Conservation (phyloP, 2,329 filamentous ascomycete species). For the Setomelanomma holmii region DNA sequence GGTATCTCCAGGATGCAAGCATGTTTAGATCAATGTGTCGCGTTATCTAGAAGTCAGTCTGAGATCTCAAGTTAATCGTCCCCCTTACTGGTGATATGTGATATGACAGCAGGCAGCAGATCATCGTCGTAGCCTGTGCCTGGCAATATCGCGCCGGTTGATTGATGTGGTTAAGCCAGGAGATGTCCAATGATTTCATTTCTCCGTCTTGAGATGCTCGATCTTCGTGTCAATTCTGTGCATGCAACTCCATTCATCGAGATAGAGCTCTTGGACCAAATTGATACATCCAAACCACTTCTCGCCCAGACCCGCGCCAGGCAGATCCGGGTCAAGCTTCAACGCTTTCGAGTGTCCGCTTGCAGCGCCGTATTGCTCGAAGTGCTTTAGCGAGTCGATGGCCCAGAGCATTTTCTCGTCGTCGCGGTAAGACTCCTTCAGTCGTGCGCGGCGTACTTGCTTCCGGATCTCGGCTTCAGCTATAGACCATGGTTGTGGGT, state of each 20-base stretch:
- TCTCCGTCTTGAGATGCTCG: conserved; percentile 15
- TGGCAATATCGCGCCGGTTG: no score
- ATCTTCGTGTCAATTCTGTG: conserved; percentile 39
- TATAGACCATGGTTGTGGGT: conserved; percentile 17
- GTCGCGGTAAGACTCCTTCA: conserved; percentile 28
- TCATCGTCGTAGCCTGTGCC: no score
- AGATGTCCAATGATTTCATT: no score
- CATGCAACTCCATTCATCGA: conserved; percentile 45
- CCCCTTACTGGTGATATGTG: no score
- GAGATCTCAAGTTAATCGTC: no score
- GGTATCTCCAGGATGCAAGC: no score
- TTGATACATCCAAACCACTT: conserved; percentile 38
- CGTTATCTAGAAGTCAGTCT: no score
- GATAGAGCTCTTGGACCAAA: conserved; percentile 37
- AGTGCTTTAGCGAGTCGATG: conserved; percentile 31
- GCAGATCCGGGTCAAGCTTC: conserved; percentile 31
- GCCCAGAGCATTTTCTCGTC: conserved; percentile 43
- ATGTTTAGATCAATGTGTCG: no score
- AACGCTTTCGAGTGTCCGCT: conserved; percentile 15
- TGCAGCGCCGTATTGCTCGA: conserved; percentile 25
- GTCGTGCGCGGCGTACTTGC: conserved; percentile 28
- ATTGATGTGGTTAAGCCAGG: no score
- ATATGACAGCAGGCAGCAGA: no score
- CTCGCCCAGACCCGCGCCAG: conserved; percentile 39
- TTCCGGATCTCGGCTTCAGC: conserved; percentile 29